Evolutionary conservation across 2,329 filamentous ascomycete species (phyloP), one percentile per base, ranked within the genome.

Genomic region (Malbranchea zuffiana): DNA sequence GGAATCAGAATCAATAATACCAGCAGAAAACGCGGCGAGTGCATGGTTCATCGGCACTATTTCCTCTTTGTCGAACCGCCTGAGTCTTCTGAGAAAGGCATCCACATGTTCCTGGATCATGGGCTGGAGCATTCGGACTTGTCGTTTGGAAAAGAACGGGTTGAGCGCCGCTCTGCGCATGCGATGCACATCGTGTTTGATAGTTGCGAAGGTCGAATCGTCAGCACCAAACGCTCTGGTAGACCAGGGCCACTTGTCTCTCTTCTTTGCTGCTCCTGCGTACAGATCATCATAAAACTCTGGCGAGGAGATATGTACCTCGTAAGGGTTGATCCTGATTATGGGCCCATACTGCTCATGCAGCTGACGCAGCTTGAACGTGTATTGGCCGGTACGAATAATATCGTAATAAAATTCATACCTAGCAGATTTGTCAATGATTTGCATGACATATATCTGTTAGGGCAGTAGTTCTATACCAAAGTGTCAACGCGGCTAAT

Each of bases 171-270:
- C 46, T 19, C 50, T 38, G 20, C 49, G 41, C 6, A 44, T 36
- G 8, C 47, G 49, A 38, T 52, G 50, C 6, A 47, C 41, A 28
- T 47, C 41, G 34, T 46, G 39, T 29, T 44, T 41, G 34, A 35
- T 37, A 3, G 49, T 52, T n/a, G 43, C 41, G 33, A 53, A 59
- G 47, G 55, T 48, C 41, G 47, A 47, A 34, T 42, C 36, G 23
- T 45, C 37, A 16, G 29, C 35, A 12, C 42, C 44, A 40, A 46
- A 45, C n/a, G n/a, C n/a, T n/a, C n/a, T n/a, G n/a, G n/a, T n/a
- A n/a, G n/a, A n/a, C 40, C 34, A 44, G 11, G 37, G 35, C 31
- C 46, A 43, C 32, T 50, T 48, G 35, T 46, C 37, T 12, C 41
- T 32, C 4, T 36, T 45, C 30, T 15, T 35, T 40, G 30, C 35